Base-by-base conservation (phyloP, 768 basidiomycete species). In the Phaffia australis region DNA sequence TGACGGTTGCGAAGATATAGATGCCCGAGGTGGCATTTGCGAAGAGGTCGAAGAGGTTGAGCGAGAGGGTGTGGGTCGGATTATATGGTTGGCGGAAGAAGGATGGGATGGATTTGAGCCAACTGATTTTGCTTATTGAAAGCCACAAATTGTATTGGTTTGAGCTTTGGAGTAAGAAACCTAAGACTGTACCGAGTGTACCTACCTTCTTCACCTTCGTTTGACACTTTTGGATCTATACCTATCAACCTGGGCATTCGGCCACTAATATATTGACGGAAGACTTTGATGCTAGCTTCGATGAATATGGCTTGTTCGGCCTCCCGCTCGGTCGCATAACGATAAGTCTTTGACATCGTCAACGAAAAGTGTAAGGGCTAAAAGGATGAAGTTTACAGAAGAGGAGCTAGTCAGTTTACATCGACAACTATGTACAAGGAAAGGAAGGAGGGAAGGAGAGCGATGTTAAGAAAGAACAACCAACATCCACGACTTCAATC, bases 331-430 rank as follows among this genome's bases (percentile, higher is more conserved):
- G 90, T 88, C 73, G 86, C 82, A 92, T 93, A 98, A 74, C 79
- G 81, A 78, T 98, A 97, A 29, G 89, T 85, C 75, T 89, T 83
- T n/a, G 87, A 84, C 61, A 98, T 81, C 0, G 88, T 90, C 68
- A 97, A 80, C 72, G 86, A 87, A 77, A 94, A 87, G 51, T 71
- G 70, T 49, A 71, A 70, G 0, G 73, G 68, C 71, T 74, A 63
- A 0, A 63, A 16, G 46, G 25, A 29, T 60, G 56, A 69, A 35
- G n/a, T 5, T 6, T 8, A 66, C 1, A 11, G 21, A 29, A 21
- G 23, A 21, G 42, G 19, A 21, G 30, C 47, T 18, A 8, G 9
- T 27, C 11, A 16, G 30, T 30, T 0, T 21, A 14, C 11, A 21
- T 11, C 25, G 18, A 16, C 16, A 27, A 30, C 4, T 23, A n/a